Base-by-base conservation (phyloP, 306 rosid species). In the Begonia fuchsioides region DNA sequence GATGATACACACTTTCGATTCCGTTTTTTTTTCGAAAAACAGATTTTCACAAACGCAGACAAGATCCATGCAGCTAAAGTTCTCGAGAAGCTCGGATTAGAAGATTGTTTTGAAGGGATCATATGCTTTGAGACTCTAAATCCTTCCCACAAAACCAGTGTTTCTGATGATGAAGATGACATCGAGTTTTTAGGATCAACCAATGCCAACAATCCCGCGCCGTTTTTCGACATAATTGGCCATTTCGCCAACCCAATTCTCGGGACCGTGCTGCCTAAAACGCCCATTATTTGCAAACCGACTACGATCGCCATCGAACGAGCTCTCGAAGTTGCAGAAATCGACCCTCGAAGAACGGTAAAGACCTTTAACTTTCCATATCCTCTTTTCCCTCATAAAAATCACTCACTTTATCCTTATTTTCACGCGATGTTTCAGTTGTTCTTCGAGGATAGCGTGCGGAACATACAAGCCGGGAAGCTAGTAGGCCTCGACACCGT, bases 31-130 rank as follows among this genome's bases (percentile, higher is more conserved):
- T 53, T 17, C 51, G 12, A 5, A 52, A 10, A 49, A 41, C 39
- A 92, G 98, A 85, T 92, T 54, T 92, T 92, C 75, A 92, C 98
- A 73, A 85, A 92, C 40, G 93, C 96, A 43, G 98, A 92, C 65
- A 64, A 70, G 66, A 68, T 69, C 16, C 98, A 85, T 53, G 87
- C 98, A 38, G 67, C 63, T 49, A 71, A 79, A 62, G 87, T 80
- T 52, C 85, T 92, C 13, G 68, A 61, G 60, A 92, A 67, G 68
- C 95, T 92, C 65, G 98, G 96, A 51, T 73, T 92, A 52, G 94
- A 85, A 52, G 96, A 77, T 38, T 82, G 87, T 63, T 92, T 92
- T 65, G 94, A 82, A 68, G 94, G 96, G 55, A 85, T 92, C 18
- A 72, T 82, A 48, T 92, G 96, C 71, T 92, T 92, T 64, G 98